Evolutionary conservation across 257 asterid species (phyloP).

Genomic region (Mentha longifolia): DNA sequence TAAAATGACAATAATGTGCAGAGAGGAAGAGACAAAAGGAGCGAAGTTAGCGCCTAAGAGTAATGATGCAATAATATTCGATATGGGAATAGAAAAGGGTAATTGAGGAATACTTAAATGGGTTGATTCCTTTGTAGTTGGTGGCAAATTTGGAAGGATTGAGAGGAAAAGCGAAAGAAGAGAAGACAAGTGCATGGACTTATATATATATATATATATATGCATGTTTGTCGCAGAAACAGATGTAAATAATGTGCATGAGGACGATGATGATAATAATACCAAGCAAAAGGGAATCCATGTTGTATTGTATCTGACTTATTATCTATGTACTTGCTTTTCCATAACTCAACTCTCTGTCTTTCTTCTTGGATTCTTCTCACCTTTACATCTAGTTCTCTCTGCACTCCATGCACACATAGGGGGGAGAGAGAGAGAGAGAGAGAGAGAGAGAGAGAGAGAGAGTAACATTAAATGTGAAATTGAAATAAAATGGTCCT

Average conservation of each 20-base stretch:
- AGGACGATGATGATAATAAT: conserved; percentile 39
- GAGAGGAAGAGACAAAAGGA: conserved; percentile 44
- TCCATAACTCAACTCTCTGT: conserved; percentile 38
- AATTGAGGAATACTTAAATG: conserved; percentile 53
- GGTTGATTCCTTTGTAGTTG: conserved; percentile 79
- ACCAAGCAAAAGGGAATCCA: conserved; percentile 78
- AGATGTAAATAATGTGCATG: conserved; percentile 18
- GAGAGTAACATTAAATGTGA: neutral
- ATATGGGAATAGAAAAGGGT: conserved; percentile 46
- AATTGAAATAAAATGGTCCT: conserved; percentile 21
- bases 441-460: no score
- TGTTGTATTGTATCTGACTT: conserved; percentile 73
- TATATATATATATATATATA: neutral
- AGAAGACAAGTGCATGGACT: conserved; percentile 63
- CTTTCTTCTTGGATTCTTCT: conserved; percentile 28
- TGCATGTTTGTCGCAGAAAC: conserved; percentile 9
- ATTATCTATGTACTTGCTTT: conserved; percentile 36
- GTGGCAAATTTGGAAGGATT: conserved; percentile 90
- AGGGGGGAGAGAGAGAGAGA: no score
- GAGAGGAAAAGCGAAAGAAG: conserved; percentile 43
- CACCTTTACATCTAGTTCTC: neutral
- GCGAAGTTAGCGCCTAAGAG: conserved; percentile 46
- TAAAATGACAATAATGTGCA: conserved; percentile 15
- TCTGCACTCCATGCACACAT: no score
- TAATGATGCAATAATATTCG: conserved; percentile 71